Conservation (phyloP, 129 eudicot species). For the Ambrosia trifida region DNA sequence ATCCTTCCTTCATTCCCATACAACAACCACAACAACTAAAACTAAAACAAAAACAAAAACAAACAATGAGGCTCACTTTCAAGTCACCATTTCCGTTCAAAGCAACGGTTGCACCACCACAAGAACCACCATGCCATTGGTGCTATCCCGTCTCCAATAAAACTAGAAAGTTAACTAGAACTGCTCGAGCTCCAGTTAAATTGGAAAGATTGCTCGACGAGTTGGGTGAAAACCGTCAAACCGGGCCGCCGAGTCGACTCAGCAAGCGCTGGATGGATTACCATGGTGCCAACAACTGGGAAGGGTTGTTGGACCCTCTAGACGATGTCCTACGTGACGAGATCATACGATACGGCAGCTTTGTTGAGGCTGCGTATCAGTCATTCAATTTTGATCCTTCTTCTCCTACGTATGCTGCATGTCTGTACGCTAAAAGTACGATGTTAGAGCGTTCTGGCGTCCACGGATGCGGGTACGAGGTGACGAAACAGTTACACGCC, state of each 20-base stretch:
- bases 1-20: not conserved
- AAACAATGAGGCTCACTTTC: slow-evolving; percentile 29
- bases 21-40: no score
- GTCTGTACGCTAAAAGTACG: slow-evolving; percentile 36
- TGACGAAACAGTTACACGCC: slow-evolving; percentile 60
- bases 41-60: no score
- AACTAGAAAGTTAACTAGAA: slow-evolving; percentile 1
- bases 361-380: slow-evolving; percentile 69
- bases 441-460: slow-evolving; percentile 50
- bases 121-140: slow-evolving; percentile 21
- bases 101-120: slow-evolving; percentile 23
- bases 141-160: slow-evolving; percentile 20
- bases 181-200: slow-evolving; percentile 26
- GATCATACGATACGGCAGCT: slow-evolving; percentile 72
- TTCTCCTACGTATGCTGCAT: slow-evolving; percentile 51
- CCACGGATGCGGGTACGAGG: slow-evolving; percentile 52
- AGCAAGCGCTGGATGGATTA: slow-evolving; percentile 65
- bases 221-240: slow-evolving; percentile 3
- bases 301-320: slow-evolving; percentile 81
- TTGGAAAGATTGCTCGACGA: slow-evolving; percentile 35
- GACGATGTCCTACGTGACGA: slow-evolving; percentile 65
- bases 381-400: slow-evolving; percentile 63
- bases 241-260: slow-evolving; percentile 15
- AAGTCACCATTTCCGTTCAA: slow-evolving; percentile 45
- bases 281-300: slow-evolving; percentile 77